Base-by-base conservation (phyloP, 2,329 filamentous ascomycete genomes). In the Apiospora phragmitis region DNA sequence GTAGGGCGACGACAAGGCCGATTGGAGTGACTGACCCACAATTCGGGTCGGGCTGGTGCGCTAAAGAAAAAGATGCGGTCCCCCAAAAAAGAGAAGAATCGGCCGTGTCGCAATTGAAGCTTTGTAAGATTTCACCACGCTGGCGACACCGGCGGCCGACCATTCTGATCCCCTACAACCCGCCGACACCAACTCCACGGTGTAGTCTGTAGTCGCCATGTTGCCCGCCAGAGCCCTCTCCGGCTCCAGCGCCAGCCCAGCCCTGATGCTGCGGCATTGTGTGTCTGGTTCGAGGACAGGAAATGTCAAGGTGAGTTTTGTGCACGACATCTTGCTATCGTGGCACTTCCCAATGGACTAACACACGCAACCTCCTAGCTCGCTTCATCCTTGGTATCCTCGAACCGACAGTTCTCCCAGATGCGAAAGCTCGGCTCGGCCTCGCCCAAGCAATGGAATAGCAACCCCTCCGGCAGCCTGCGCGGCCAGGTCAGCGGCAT, bases 331-430 rank as follows among this genome's bases (percentile, higher is more conserved):
- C 38, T 42, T 26, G n/a, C 26, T n/a, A 6, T 18, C 38, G 12
- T 43, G 35, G 14, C n/a, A 43, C 14, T 29, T 9, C n/a, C n/a
- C 65, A 67, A 11, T 43, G 38, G 38, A 24, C 38, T 67, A 41
- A 67, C 38, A 26, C 5, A 43, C 6, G 14, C 38, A 3, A 55
- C 7, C 42, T 18, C 45, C 24, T n/a, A 67, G 38, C 65, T 67
- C n/a, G 38, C 65, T 16, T 42, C 65, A 29, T 67, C 65, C 38
- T 29, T 45, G 6, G 42, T 16, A 45, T 47, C 71, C 24, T 67
- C 76, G 21, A 67, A 69, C 29, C 75, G 71, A 24, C 71, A 70
- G 38, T 72, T 67, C 45, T 72, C 71, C n/a, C 71, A 70, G 65
- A 16, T 71, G 21, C 70, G 69, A 49, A 68, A 69, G 29, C 62